Evolutionary conservation across 192 early-diverging fungal genomes (phyloP).

Genomic region (Gorgonomyces haynaldii): DNA sequence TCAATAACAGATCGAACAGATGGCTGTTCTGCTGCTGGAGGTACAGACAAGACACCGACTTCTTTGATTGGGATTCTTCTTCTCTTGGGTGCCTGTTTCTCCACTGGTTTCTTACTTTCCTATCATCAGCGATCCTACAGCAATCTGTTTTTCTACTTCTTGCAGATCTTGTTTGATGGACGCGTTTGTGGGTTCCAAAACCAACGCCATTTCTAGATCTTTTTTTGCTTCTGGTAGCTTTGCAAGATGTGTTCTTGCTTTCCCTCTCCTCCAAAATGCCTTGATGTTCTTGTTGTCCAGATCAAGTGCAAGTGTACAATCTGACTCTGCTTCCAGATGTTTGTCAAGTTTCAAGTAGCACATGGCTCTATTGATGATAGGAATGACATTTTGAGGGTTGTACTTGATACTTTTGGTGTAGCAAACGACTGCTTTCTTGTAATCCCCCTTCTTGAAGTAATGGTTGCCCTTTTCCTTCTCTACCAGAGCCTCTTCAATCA

Average conservation of each 20-base stretch:
- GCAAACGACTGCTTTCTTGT: slow-evolving; percentile 20
- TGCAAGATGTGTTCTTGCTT: slow-evolving; percentile 41
- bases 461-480: slow-evolving; percentile 44
- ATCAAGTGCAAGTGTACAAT: slow-evolving; percentile 47
- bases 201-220: slow-evolving; percentile 49
- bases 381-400: slow-evolving; percentile 46
- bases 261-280: slow-evolving; percentile 64
- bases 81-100: neutral
- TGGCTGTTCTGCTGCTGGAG: neutral
- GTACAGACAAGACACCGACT: neutral
- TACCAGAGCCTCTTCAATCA: slow-evolving; percentile 26
- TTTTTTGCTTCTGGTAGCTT: slow-evolving; percentile 39
- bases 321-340: slow-evolving; percentile 52
- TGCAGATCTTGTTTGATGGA: slow-evolving; percentile 49
- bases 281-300: slow-evolving; percentile 64
- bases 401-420: slow-evolving; percentile 48
- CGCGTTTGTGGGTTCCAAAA: slow-evolving; percentile 57
- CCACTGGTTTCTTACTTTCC: neutral
- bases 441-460: slow-evolving; percentile 37
- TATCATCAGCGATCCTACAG: slow-evolving; percentile 1
- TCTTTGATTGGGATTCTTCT: neutral
- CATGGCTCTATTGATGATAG: slow-evolving; percentile 70
- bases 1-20: neutral
- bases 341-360: slow-evolving; percentile 61
- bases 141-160: slow-evolving; percentile 19